Base-by-base conservation (phyloP, 2,329 filamentous ascomycete species). In the Pseudocercospora fijiensis region DNA sequence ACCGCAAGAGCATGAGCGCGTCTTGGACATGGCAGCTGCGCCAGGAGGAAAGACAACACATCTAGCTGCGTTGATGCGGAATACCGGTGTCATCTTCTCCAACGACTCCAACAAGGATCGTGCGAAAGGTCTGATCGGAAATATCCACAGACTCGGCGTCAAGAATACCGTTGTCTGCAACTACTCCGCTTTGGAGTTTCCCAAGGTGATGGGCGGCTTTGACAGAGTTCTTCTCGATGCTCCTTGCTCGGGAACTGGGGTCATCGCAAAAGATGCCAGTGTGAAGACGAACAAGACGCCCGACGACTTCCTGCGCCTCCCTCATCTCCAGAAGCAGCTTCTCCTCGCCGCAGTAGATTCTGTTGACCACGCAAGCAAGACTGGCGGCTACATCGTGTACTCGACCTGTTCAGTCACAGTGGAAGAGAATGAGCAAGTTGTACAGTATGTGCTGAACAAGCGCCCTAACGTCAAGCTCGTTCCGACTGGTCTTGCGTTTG, bases 201-300 rank as follows among this genome's bases (percentile, higher is more conserved):
- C 95, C 27, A 91, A 88, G 73, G 91, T 96, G 41, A 92, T 99
- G 78, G 95, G 94, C 64, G 95, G 95, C 11, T 99, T 99, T 67
- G 95, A 99, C 78, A 87, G 95, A 67, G 92, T 99, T 5, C 81
- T 98, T 52, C 90, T 98, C 63, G 93, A 99, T 80, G 93, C 92
- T 0, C 95, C 95, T 4, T 98, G 95, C 81, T 96, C 93, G 2
- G 94, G 95, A 71, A 99, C 95, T 0, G 95, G 95, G 73, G 95
- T 99, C 74, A 99, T 99, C 70, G 90, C 92, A 67, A 99, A 99
- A 82, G 95, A 99, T 78, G 87, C 94, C 30, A 92, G 90, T 69
- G 92, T 99, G 71, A 99, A 99, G 85, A 98, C 94, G 24, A 98
- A 97, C 83, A 98, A 98, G 84, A 96, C 91, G 10, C 92, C 96